phyloP scores from a whole-genome alignment of 2,329 filamentous ascomycete genomes.

The Clathrospora elynae region DNA sequence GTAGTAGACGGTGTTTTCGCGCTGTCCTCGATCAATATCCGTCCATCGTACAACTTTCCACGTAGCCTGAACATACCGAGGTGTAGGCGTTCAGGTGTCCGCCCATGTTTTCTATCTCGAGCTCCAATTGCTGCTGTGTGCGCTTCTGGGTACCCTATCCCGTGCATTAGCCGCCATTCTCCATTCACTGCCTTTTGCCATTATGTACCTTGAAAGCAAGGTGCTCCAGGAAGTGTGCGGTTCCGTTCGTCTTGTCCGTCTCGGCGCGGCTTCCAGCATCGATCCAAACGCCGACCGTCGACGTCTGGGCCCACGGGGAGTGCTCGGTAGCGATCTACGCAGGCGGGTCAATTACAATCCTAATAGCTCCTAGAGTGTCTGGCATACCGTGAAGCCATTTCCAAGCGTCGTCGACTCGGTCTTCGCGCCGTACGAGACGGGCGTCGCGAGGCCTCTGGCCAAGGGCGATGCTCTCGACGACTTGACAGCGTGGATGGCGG shows the following conservation, averaged over 20 bases:
- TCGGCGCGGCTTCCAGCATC: conserved; percentile 97
- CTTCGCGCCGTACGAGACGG: conserved; percentile 73
- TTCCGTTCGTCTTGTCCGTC: conserved; percentile 98
- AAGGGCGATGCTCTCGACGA: conserved; percentile 61
- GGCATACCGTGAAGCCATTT: conserved; percentile 91
- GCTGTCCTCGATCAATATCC: conserved; percentile 58
- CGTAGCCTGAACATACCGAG: conserved; percentile 68
- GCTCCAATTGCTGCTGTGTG: conserved; percentile 95
- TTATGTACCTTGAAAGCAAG: conserved; percentile 92
- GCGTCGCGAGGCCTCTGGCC: conserved; percentile 88
- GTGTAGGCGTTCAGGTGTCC: conserved; percentile 99
- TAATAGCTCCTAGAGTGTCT: conserved; percentile 14
- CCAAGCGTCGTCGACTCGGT: conserved; percentile 95
- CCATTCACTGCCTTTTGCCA: conserved; percentile 9
- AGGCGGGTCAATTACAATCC: conserved; percentile 42
- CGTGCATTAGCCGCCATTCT: conserved; percentile 32
- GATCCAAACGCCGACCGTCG: conserved; percentile 98
- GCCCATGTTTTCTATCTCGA: conserved; percentile 99
- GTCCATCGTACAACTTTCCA: conserved; percentile 12
- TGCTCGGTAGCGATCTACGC: conserved; percentile 93
- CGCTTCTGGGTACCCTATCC: conserved; percentile 85
- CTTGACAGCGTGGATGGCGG: conserved; percentile 76
- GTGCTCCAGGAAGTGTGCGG: conserved; percentile 99
- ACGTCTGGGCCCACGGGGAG: conserved; percentile 97
- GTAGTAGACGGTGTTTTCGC: conserved; percentile 99